A percentile compares a stretch with the other conserved stretches of the same genome.
Conservation (phyloP, 1,139 yeast species). For the Kodamaea fungicola region DNA sequence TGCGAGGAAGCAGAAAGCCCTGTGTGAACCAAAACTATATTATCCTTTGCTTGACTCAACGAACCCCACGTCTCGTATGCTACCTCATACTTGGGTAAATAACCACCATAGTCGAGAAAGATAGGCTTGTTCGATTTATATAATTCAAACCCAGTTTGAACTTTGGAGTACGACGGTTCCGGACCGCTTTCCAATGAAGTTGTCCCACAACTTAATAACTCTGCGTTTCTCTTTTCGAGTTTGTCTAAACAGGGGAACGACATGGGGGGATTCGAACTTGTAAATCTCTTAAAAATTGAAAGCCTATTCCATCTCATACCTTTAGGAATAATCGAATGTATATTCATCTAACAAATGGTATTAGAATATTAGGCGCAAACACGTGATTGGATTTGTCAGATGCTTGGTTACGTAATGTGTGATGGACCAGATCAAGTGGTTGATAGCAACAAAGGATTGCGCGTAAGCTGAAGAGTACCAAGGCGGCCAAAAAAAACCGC, state of each 20-base stretch:
- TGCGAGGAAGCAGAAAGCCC: conserved; percentile 93
- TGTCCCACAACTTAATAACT: conserved; percentile 25
- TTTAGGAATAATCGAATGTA: no score
- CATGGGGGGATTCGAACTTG: conserved; percentile 52
- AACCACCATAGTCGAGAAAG: conserved; percentile 79
- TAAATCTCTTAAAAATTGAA: neutral
- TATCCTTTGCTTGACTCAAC: conserved; percentile 43
- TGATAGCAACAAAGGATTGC: no score
- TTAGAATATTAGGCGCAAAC: no score
- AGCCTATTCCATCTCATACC: no score
- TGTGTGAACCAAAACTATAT: conserved; percentile 79
- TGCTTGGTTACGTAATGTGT: no score
- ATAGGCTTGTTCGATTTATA: conserved; percentile 58
- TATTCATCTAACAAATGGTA: no score
- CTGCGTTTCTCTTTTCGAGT: conserved; percentile 53
- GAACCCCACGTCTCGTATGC: conserved; percentile 89
- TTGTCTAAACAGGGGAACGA: conserved; percentile 85
- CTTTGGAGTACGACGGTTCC: conserved; percentile 78
- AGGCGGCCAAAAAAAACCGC: no score
- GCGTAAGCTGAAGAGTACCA: no score
- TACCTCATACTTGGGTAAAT: conserved; percentile 65
- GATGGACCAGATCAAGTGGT: no score
- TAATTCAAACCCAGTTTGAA: conserved; percentile 63
- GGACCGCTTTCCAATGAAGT: conserved; percentile 66
- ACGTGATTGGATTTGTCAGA: no score